These are phyloP conservation scores for Suillus spraguei DNA, from an alignment of 768 basidiomycete species.

Conservation along the genomic window DNA sequence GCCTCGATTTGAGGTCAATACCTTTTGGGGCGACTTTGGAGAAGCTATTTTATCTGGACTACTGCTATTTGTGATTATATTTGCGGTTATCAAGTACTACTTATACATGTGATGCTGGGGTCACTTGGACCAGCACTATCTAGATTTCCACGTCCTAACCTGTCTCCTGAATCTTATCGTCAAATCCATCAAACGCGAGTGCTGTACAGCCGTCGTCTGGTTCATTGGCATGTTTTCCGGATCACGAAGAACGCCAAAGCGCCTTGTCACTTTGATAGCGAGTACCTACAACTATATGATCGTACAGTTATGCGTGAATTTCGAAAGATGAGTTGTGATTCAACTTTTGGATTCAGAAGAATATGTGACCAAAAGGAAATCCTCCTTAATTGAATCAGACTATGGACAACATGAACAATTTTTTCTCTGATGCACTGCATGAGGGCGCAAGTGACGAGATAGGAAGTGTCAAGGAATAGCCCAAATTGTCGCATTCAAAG, in stretches of 20 bases:
- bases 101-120: slow-evolving; percentile 25
- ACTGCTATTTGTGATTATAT: slow-evolving; percentile 34
- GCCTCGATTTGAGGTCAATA: slow-evolving; percentile 57
- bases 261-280: neutral
- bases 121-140: neutral
- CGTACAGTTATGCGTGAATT: neutral
- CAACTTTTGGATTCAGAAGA: neutral
- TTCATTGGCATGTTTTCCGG: neutral
- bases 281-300: neutral
- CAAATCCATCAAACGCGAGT: neutral
- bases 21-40: slow-evolving; percentile 65
- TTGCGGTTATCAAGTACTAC: slow-evolving; percentile 30
- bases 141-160: neutral
- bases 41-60: slow-evolving; percentile 32
- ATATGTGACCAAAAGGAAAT: neutral
- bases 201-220: neutral
- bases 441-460: too few relatives aligned
- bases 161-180: neutral
- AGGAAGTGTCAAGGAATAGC: neutral
- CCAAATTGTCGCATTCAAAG: neutral
- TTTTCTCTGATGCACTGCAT: neutral
- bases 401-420: neutral
- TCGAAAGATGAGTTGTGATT: neutral
- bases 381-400: neutral
- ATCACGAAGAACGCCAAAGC: neutral